phyloP scores from a whole-genome alignment of 768 basidiomycete species.

The Collybiopsis confluens region DNA sequence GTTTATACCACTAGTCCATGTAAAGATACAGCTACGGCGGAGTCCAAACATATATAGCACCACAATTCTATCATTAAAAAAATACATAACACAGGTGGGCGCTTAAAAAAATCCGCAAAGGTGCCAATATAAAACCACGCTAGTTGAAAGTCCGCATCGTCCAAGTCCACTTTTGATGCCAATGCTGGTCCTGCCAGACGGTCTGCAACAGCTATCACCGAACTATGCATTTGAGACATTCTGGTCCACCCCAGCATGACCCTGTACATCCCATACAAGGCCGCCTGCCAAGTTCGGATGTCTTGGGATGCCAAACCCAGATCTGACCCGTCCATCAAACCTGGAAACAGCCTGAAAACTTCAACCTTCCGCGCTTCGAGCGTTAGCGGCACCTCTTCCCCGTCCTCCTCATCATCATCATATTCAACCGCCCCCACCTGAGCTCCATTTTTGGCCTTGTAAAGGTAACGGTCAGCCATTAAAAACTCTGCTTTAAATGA shows the following conservation, averaged over 20 bases:
- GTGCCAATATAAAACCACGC: neutral
- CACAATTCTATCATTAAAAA: too few species aligned
- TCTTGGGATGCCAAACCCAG: neutral
- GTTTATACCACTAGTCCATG: too few species aligned
- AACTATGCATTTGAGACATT: neutral
- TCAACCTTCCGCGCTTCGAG: neutral
- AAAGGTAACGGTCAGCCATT: neutral
- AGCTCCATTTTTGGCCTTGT: neutral
- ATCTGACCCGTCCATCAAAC: neutral
- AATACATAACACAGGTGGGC: neutral
- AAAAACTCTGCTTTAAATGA: neutral
- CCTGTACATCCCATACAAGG: neutral
- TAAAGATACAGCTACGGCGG: too few species aligned
- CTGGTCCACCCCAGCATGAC: neutral
- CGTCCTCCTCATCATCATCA: too few species aligned
- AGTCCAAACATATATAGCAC: too few species aligned
- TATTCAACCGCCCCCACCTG: neutral
- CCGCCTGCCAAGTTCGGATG: neutral
- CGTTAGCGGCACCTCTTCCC: neutral
- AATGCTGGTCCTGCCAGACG: neutral
- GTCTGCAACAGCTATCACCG: neutral
- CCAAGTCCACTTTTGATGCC: neutral
- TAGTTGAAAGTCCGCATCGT: neutral
- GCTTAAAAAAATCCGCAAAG: neutral
- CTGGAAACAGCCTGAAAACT: neutral